Base-by-base conservation (phyloP, 163 green algal species). In the Prototheca wickerhamii region DNA sequence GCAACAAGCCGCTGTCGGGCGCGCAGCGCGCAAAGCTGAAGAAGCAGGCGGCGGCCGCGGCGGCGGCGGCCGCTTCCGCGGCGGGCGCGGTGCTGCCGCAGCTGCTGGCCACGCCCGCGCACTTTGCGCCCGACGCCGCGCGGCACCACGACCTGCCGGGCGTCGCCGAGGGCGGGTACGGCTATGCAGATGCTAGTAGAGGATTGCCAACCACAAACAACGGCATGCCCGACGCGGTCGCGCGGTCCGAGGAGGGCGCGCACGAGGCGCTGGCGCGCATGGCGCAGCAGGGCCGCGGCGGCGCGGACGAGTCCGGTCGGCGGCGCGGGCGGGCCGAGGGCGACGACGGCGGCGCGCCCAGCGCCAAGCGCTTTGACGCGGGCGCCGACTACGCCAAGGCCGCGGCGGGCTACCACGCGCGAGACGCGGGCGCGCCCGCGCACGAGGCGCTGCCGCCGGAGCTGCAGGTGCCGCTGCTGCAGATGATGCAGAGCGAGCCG, bases 21-120 rank as follows among this genome's bases (percentile, higher is more conserved):
- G n/a, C 62, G n/a, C 31, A 53, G 40, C 63, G 60, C 2, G 67
- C 60, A 28, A 75, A 79, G 59, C 26, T 67, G 46, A 65, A 56
- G 34, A 60, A 64, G 34, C 49, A 46, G 30, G 23, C 51, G 29
- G 21, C 32, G 33, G 29, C 43, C 46, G 60, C 60, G 8, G 60
- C 44, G 18, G 46, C 40, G 18, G 4, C 46, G 40, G 40, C 40
- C 4, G 32, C 31, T 23, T 29, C 32, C 0, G 26, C 15, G 3
- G 56, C 33, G 29, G 42, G n/a, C 37, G 58, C 40, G 40, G 32
- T 64, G 58, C 26, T 43, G 30, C 42, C 37, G 8, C 33, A 50
- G 26, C 33, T 51, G 34, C 10, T 62, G 54, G 30, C 31, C 54
- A 37, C 21, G 12, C 18, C 54, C 20, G 26, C 33, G 7, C 28